A percentile compares a stretch with the other conserved stretches of the same genome.
phyloP scores from a whole-genome alignment of 176 grass and related monocot genomes.

The barley (Hordeum vulgare) region MorexV3_pseudomolecules_assembly NC_058524.1:39458696-39459195 shows the following conservation, averaged over 20 bases:
- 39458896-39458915: constrained; percentile 11
- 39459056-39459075: neutral
- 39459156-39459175: neutral
- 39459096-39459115: neutral
- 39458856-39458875: too few species aligned
- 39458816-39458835: neutral
- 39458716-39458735: neutral
- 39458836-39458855: neutral
- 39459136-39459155: neutral
- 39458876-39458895: neutral
- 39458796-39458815: neutral
- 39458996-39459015: constrained; percentile 82
- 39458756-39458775: neutral
- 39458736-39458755: neutral
- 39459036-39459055: constrained; percentile 64
- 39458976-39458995: constrained; percentile 49
- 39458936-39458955: constrained; percentile 68
- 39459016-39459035: constrained; percentile 66
- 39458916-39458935: constrained; percentile 86
- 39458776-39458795: neutral
- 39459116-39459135: neutral
- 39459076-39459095: neutral
- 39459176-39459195: neutral
- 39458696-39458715: neutral
- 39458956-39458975: constrained; percentile 58